Evolutionary conservation across 1,139 yeast species (phyloP).

Genomic region (Zygoascus meyerae): DNA sequence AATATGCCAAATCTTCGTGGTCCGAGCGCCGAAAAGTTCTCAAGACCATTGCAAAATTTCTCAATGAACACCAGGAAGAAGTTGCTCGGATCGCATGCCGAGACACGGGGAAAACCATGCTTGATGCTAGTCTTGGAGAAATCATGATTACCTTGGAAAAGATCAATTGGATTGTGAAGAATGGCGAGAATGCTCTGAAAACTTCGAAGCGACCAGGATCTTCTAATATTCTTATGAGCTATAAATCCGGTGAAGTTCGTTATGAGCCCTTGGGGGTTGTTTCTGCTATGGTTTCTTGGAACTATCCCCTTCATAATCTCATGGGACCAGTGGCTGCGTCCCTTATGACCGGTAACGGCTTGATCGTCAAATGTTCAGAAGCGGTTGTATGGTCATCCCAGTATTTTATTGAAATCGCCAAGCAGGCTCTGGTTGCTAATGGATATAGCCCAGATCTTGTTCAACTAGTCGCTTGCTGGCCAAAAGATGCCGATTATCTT

Average conservation of each 20-base stretch:
- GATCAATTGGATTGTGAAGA: constrained; percentile 76
- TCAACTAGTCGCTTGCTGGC: constrained; percentile 71
- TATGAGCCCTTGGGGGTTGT: constrained; percentile 89
- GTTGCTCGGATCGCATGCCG: constrained; percentile 91
- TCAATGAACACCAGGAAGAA: constrained; percentile 75
- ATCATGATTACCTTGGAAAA: constrained; percentile 86
- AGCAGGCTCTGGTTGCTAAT: constrained; percentile 62
- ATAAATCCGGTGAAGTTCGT: constrained; percentile 85
- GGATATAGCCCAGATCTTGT: constrained; percentile 76
- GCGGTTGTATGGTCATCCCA: constrained; percentile 92
- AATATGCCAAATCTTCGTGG: constrained; percentile 40
- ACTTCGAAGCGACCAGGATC: constrained; percentile 85
- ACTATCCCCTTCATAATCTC: constrained; percentile 83
- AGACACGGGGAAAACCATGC: constrained; percentile 91
- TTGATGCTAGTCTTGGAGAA: constrained; percentile 96
- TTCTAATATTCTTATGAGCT: constrained; percentile 69
- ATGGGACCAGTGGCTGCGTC: constrained; percentile 90
- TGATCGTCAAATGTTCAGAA: constrained; percentile 89
- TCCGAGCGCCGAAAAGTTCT: constrained; percentile 63
- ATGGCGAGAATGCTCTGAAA: constrained; percentile 67
- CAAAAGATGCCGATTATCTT: constrained; percentile 78
- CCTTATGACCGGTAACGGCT: constrained; percentile 83
- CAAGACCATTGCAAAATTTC: constrained; percentile 62
- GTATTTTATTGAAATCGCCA: constrained; percentile 66
- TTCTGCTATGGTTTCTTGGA: constrained; percentile 91